Evolutionary conservation across 1,284 basidiomycete genomes (phyloP), one percentile per base, ranked within the genome.

Genomic region (Cutaneotrichosporon cutaneum): DNA sequence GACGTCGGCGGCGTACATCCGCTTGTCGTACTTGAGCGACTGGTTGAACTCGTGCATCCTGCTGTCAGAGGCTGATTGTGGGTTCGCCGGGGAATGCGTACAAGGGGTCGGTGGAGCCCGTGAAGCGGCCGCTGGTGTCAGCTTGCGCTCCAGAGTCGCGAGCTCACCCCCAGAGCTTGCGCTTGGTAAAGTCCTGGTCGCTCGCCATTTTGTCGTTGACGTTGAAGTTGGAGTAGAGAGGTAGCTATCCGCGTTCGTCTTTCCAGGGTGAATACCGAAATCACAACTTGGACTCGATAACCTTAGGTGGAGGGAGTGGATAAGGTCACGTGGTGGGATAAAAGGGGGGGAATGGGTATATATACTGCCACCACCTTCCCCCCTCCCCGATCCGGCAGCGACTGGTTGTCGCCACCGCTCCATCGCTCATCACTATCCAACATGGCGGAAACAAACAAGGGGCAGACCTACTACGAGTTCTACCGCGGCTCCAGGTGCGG

Each of bases 31-130:
- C 70, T 86, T 88, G 70, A 99, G 83, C 42, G 94, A 97, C 77
- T 95, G 91, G 77, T 95, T 96, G 83, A 94, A 96, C 52, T 87
- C 89, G 79, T 94, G 91, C 93, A 96, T 96, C 47, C 92, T 93
- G 60, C 1, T 2, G 56, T 58, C 32, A 59, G 56, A 36, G n/a
- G n/a, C n/a, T 21, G 18, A 18, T 13, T 8, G 16, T 11, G 16
- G 30, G 45, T 16, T n/a, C 21, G 32, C 21, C n/a, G 21, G 18
- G 39, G n/a, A 14, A 39, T n/a, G 77, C 87, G 68, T 78, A 91
- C 91, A 93, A 80, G 57, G 91, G 92, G 79, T 92, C 91, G 35
- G 64, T 66, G 22, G 64, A 60, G 56, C 64, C 64, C 16, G 64
- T 66, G 61, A 66, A 63, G 52, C 64, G 64, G 59, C 63, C 59